Percentiles rank a stretch among this genome's conserved stretches.
These are phyloP conservation scores for Talaromyces atroroseus DNA, from an alignment of 2,329 filamentous ascomycete species.

Conservation along the genomic window DNA sequence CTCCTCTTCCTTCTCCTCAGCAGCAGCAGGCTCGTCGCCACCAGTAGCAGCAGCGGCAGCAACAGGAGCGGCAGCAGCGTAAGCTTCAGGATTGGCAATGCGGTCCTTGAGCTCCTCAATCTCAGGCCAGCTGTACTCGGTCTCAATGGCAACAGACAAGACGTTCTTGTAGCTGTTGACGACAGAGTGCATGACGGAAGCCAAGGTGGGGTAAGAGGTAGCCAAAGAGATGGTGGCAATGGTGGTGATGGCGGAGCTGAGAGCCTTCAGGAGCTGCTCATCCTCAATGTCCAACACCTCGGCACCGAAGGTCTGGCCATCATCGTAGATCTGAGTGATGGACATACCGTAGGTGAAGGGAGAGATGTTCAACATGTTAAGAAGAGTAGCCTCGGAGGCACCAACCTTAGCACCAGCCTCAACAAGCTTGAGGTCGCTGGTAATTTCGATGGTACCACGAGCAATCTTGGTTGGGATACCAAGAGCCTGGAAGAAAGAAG, in stretches of 20 bases:
- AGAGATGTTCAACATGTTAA: conserved; percentile 99
- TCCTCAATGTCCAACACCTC: conserved; percentile 89
- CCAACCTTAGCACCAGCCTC: conserved; percentile 92
- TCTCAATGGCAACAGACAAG: conserved; percentile 74
- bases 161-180: conserved; percentile 99
- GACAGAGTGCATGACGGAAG: conserved; percentile 91
- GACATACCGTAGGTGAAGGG: conserved; percentile 99
- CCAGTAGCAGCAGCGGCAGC: conserved; percentile 53
- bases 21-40: conserved; percentile 47
- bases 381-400: conserved; percentile 94
- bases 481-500: conserved; percentile 99
- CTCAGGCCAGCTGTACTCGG: conserved; percentile 88
- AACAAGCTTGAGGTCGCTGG: conserved; percentile 93
- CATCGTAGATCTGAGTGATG: conserved; percentile 93
- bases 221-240: conserved; percentile 90
- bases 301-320: conserved; percentile 85
- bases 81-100: conserved; percentile 97
- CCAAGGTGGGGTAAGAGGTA: conserved; percentile 89
- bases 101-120: conserved; percentile 99
- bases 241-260: conserved; percentile 75
- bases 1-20: conserved; percentile 55
- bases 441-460: conserved; percentile 99
- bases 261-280: conserved; percentile 81
- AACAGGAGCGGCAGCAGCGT: conserved; percentile 74
- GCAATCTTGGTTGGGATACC: conserved; percentile 99